Conservation (phyloP, 306 rosid genomes). For the Trifolium dubium region DNA sequence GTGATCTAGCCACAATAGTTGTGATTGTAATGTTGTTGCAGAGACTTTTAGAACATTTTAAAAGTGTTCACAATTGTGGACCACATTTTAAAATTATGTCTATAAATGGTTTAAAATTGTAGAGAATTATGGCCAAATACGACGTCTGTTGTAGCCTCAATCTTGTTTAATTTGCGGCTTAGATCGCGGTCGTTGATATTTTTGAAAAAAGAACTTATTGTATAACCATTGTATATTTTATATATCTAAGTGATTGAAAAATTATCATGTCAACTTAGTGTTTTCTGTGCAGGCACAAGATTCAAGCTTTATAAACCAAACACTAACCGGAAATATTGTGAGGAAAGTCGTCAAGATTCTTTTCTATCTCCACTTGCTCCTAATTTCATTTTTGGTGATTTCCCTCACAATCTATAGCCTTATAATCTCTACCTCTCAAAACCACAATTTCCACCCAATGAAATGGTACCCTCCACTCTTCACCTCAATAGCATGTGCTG, state of each 20-base stretch:
- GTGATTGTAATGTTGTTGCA: background rate
- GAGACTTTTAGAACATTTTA: background rate
- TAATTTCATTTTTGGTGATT: constrained; percentile 44
- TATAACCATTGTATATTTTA: background rate
- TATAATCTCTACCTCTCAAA: constrained; percentile 31
- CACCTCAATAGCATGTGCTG: constrained; percentile 50
- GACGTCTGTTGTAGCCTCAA: background rate
- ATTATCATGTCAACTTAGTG: background rate
- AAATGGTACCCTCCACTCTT: constrained; percentile 65
- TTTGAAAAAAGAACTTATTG: background rate
- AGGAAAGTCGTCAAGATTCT: constrained; percentile 40
- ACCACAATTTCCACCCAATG: constrained; percentile 50
- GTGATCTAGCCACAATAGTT: background rate
- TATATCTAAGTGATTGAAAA: background rate
- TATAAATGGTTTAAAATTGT: background rate
- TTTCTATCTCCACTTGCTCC: constrained; percentile 52
- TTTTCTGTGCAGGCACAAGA: constrained; percentile 47
- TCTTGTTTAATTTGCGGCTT: background rate
- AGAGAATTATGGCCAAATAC: no score
- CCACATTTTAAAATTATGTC: background rate
- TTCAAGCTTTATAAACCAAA: constrained; percentile 35
- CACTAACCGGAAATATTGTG: constrained; percentile 29
- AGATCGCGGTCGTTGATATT: background rate
- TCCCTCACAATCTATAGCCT: constrained; percentile 49
- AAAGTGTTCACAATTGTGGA: background rate